Evolutionary conservation across 371 early-diverging fungal genomes (phyloP), one percentile per base, ranked within the genome.

Genomic region (Saksenaea oblongispora): DNA sequence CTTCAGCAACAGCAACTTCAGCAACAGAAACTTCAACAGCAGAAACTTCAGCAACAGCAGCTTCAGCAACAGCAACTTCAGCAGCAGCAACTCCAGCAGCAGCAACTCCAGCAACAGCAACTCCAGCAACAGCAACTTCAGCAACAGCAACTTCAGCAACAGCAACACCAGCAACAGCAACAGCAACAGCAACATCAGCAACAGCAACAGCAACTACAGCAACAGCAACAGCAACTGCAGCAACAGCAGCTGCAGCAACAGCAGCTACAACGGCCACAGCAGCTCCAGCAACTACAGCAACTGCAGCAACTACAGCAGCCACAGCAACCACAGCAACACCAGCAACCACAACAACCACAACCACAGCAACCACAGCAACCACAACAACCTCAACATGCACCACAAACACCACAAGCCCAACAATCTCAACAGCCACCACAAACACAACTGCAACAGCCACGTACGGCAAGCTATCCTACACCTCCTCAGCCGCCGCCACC

Each of bases 191-290:
- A 42, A 13, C 67, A 70, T 51, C 44, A 27, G 22, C 41, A 34
- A 3, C 62, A 68, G 39, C 57, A 56, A 24, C 64, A 47, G 34
- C n/a, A n/a, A n/a, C n/a, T n/a, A n/a, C n/a, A n/a, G n/a, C n/a
- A n/a, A n/a, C n/a, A n/a, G n/a, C 73, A 69, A 34, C 65, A 62
- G 34, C 69, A 59, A 36, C 63, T 65, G 28, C 65, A 61, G 22
- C 58, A 41, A 15, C 67, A 70, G 55, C 64, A 51, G 27, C 37
- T 55, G n/a, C 72, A 68, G 34, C 69, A 67, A 0, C 24, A 39
- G 34, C 54, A 62, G 34, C 59, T 58, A 58, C 31, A 18, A 42
- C 42, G 60, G 62, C 62, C 64, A 54, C 60, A 56, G 42, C 26
- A 57, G 24, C 56, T 57, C 35, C 59, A 61, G 47, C 42, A 27